Conservation (phyloP, 768 basidiomycete genomes). For the Lentinula detonsa region DNA sequence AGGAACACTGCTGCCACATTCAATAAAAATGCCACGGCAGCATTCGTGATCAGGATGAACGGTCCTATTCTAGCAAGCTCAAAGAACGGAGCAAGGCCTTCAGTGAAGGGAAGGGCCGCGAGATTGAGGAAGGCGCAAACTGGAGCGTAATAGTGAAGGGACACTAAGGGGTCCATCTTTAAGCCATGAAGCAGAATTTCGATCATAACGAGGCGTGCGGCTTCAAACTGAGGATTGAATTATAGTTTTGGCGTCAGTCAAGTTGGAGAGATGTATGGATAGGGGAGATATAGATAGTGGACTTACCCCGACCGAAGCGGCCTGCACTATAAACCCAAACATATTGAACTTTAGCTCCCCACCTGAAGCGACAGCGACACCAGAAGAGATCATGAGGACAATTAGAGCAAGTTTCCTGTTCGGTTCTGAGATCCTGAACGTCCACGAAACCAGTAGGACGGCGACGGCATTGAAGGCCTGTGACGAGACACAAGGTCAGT, state of each 20-base stretch:
- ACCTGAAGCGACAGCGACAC: slow-evolving; percentile 84
- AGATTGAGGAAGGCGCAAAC: slow-evolving; percentile 92
- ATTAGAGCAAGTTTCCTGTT: slow-evolving; percentile 76
- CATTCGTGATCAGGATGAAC: slow-evolving; percentile 74
- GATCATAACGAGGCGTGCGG: slow-evolving; percentile 92
- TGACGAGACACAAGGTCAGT: background rate
- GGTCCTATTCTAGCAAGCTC: slow-evolving; percentile 63
- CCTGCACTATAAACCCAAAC: slow-evolving; percentile 83
- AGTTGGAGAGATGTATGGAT: background rate
- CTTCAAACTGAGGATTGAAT: slow-evolving; percentile 65
- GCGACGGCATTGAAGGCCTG: slow-evolving; percentile 90
- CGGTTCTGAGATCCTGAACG: slow-evolving; percentile 83
- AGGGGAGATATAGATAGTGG: background rate
- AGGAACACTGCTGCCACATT: slow-evolving; percentile 95
- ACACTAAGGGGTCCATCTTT: slow-evolving; percentile 97
- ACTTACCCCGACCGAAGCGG: slow-evolving; percentile 78
- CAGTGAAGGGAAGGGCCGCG: slow-evolving; percentile 82
- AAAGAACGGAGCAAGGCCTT: slow-evolving; percentile 83
- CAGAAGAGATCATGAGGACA: slow-evolving; percentile 84
- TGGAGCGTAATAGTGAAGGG: slow-evolving; percentile 93
- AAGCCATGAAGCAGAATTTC: slow-evolving; percentile 90
- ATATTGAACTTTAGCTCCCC: slow-evolving; percentile 86
- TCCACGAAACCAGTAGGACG: slow-evolving; percentile 90
- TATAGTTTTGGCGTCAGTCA: background rate
- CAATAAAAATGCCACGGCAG: slow-evolving; percentile 78